Evolutionary conservation across 306 rosid species (phyloP), one percentile per base, ranked within the genome.

Genomic region (Inga oerstediana): DNA sequence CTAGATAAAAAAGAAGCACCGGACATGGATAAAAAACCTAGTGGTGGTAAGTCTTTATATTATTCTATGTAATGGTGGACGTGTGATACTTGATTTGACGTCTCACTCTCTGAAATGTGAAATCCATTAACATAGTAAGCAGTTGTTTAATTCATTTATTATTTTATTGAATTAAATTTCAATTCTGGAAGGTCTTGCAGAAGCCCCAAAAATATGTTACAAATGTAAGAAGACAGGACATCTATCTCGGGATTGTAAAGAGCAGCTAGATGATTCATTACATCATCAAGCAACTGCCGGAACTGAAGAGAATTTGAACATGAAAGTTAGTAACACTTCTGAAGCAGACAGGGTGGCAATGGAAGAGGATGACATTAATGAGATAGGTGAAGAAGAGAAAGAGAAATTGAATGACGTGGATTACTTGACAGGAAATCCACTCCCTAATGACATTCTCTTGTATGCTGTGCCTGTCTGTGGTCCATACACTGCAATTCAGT

Each of bases 361-460:
- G 88, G 99, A 96, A 82, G 99, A 96, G 87, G 99, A 92, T 56
- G 99, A 96, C 83, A 90, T 94, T 87, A 83, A 96, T 74, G 99
- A 96, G 90, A 94, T 96, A 77, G 99, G 92, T 20, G 99, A 96
- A 92, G 99, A 92, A 62, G 98, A 96, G 90, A 94, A 86, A 82
- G 99, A 81, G 82, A 96, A 92, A 84, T 84, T 96, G 64, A 92
- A 87, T 62, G 99, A 96, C 22, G 94, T 96, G 45, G 99, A 96
- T 91, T 94, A 91, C 94, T 91, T 96, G 90, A 96, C 99, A 4
- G 99, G 99, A 81, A 94, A 81, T 85, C 98, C 99, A 79, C 89
- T 96, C 86, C 87, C 94, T 74, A 90, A 80, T 84, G 99, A 96
- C 81, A 91, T 96, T 88, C 97, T 92, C 86, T 85, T 96, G 15